phyloP scores from a whole-genome alignment of 768 basidiomycete genomes.

The Imleria badia region DNA sequence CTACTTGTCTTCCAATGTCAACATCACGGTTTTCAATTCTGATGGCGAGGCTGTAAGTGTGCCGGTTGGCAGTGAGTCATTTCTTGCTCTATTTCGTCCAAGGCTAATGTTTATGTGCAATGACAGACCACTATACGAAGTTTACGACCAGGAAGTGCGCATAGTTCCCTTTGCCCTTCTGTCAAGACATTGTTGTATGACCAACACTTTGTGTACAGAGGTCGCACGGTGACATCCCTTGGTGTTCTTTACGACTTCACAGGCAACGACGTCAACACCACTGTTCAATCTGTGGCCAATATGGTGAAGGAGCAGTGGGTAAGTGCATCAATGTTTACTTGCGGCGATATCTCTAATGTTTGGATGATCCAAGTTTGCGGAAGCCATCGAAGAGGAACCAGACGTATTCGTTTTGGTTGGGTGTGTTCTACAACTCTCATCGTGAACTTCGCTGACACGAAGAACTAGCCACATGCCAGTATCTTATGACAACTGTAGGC shows the following conservation, averaged over 20 bases:
- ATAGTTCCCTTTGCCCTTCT: not conserved
- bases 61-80: constrained; percentile 43
- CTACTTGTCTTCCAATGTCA: constrained; percentile 83
- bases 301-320: constrained; percentile 86
- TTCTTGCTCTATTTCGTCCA: not conserved
- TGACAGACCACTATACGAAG: constrained; percentile 58
- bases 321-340: constrained; percentile 7
- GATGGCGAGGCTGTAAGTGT: constrained; percentile 37
- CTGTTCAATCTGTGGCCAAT: constrained; percentile 67
- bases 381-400: constrained; percentile 77
- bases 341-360: not conserved
- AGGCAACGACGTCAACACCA: constrained; percentile 67
- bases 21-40: constrained; percentile 66
- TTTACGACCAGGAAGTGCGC: constrained; percentile 72
- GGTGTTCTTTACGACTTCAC: constrained; percentile 80
- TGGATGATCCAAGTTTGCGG: constrained; percentile 52
- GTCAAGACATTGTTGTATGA: not conserved
- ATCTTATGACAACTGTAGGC: constrained; percentile 60
- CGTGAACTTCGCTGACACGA: not conserved
- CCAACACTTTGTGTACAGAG: constrained; percentile 35
- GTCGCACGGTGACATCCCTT: constrained; percentile 72
- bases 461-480: constrained; percentile 81
- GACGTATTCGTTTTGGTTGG: constrained; percentile 79
- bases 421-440: constrained; percentile 33
- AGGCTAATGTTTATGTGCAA: constrained; percentile 36